Percentiles rank a stretch among this genome's conserved stretches.
phyloP scores from a whole-genome alignment of 768 basidiomycete genomes.

The Leccinum truebloodii region DNA sequence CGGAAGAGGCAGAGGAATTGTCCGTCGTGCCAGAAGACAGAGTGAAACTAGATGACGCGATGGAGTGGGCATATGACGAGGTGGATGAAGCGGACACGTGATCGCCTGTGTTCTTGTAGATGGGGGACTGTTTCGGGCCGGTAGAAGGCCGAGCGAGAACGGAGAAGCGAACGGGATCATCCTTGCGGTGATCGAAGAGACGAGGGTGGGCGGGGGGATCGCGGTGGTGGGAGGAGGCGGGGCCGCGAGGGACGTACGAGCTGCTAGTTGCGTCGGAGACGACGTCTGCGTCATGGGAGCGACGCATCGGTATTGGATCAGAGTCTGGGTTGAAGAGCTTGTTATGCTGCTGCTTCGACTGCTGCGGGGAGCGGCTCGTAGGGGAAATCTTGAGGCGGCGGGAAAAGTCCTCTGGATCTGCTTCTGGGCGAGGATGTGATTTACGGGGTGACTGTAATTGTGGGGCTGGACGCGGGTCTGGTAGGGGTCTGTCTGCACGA shows the following conservation, averaged over 20 bases:
- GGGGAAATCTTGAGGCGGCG: slow-evolving; percentile 69
- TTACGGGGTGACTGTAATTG: slow-evolving; percentile 38
- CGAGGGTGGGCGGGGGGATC: slow-evolving; percentile 42
- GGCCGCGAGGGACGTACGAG: slow-evolving; percentile 42
- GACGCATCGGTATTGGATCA: slow-evolving; percentile 63
- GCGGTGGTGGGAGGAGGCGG: slow-evolving; percentile 39
- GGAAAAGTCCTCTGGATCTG: slow-evolving; percentile 73
- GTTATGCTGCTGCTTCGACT: slow-evolving; percentile 36
- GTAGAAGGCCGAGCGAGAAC: slow-evolving; percentile 53
- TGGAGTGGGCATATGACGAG: slow-evolving; percentile 71
- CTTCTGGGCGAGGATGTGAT: slow-evolving; percentile 42
- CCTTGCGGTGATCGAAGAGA: slow-evolving; percentile 86
- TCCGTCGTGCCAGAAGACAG: slow-evolving; percentile 75
- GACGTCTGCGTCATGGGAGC: slow-evolving; percentile 63
- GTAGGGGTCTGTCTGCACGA: slow-evolving; percentile 44
- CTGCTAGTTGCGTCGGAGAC: slow-evolving; percentile 59
- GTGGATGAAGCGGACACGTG: slow-evolving; percentile 74
- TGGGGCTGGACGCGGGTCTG: slow-evolving; percentile 16
- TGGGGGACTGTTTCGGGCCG: slow-evolving; percentile 45
- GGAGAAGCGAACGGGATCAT: slow-evolving; percentile 88
- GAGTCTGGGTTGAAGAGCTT: slow-evolving; percentile 76
- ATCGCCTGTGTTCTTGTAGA: slow-evolving; percentile 66
- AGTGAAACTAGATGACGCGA: slow-evolving; percentile 69
- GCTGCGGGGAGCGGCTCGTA: slow-evolving; percentile 40
- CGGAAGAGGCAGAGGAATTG: slow-evolving; percentile 70